phyloP scores from a whole-genome alignment of 768 basidiomycete genomes.

The Leccinum uliginosum region DNA sequence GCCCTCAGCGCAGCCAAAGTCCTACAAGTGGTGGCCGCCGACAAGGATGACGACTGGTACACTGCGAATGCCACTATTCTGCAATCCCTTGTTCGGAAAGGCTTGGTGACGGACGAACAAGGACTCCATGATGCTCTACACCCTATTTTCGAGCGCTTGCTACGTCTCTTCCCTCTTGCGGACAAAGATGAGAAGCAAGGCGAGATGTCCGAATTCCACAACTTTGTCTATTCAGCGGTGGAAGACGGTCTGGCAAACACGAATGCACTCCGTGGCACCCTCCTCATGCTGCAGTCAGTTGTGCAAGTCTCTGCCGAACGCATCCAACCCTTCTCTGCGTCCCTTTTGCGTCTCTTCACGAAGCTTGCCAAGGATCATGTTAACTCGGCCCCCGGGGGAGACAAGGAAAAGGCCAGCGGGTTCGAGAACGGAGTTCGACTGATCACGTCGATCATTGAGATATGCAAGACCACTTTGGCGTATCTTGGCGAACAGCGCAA shows the following conservation, averaged over 20 bases:
- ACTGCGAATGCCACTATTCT: constrained; percentile 63
- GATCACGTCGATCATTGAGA: constrained; percentile 77
- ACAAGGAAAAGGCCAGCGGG: constrained; percentile 29
- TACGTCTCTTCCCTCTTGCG: constrained; percentile 72
- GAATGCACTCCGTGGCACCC: constrained; percentile 67
- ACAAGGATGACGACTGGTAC: constrained; percentile 85
- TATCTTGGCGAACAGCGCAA: constrained; percentile 84
- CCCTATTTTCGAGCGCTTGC: constrained; percentile 77
- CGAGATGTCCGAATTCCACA: constrained; percentile 74
- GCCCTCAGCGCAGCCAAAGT: constrained; percentile 85
- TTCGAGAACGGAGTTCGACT: constrained; percentile 61
- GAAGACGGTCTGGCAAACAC: constrained; percentile 75
- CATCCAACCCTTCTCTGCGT: constrained; percentile 71
- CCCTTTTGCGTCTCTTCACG: constrained; percentile 78
- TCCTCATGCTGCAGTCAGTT: constrained; percentile 85
- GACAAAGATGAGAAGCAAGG: constrained; percentile 70
- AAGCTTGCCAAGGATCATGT: constrained; percentile 89
- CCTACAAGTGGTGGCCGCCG: constrained; percentile 77
- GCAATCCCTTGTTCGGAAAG: constrained; percentile 83
- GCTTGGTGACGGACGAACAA: constrained; percentile 75
- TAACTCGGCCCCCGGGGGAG: constrained; percentile 39
- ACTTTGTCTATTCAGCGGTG: constrained; percentile 69
- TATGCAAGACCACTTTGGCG: constrained; percentile 76
- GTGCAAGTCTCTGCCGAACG: constrained; percentile 77
- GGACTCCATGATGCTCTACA: constrained; percentile 76